phyloP scores from a whole-genome alignment of 495 filamentous ascomycete genomes.

The Neurospora pannonica region DNA sequence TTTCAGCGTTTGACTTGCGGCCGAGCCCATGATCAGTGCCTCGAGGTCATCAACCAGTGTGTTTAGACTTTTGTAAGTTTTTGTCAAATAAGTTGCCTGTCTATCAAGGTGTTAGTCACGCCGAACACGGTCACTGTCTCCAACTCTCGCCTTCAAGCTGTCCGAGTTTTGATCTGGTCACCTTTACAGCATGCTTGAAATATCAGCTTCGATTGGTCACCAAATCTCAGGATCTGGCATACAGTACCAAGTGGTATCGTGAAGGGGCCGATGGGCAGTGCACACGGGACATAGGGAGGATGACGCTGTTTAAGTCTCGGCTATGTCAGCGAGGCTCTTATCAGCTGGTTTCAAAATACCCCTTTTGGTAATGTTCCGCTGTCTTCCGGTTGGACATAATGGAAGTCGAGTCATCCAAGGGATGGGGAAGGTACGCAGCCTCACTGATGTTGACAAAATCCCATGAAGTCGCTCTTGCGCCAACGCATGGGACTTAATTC shows the following conservation, averaged over 20 bases:
- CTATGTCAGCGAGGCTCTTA: not conserved
- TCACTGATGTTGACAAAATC: not conserved
- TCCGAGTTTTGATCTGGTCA: not conserved
- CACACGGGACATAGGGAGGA: not conserved
- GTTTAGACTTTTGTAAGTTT: not conserved
- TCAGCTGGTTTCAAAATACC: not conserved
- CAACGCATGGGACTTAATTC: not conserved
- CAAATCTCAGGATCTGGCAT: not conserved
- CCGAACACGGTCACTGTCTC: not conserved
- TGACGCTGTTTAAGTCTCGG: not conserved
- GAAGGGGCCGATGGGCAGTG: not conserved
- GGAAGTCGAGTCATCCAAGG: not conserved
- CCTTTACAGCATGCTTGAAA: not conserved
- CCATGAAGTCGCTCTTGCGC: not conserved
- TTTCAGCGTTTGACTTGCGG: conserved; percentile 12
- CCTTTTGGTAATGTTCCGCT: not conserved
- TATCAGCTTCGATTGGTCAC: not conserved
- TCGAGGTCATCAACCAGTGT: not conserved
- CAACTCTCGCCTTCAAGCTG: not conserved
- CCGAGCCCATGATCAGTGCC: not conserved
- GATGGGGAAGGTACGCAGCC: not conserved
- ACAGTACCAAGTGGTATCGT: not conserved
- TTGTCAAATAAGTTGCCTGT: not conserved
- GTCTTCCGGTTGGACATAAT: not conserved
- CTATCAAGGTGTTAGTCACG: not conserved